Evolutionary conservation across 768 basidiomycete species (phyloP).

Genomic region (Tephrocybe rancida): DNA sequence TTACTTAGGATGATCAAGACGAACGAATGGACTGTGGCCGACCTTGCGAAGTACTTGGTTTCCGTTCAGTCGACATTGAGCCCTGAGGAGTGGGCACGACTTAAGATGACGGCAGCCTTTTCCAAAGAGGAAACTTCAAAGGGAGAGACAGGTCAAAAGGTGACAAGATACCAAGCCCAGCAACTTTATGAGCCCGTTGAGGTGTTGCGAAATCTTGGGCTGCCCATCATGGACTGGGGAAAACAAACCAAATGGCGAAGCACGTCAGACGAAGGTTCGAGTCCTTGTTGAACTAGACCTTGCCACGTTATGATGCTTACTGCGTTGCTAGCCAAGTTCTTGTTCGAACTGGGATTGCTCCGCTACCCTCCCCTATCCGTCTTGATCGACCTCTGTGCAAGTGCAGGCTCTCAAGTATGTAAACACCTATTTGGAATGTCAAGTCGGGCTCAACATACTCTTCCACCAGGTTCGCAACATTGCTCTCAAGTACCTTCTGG

Average conservation of each 20-base stretch:
- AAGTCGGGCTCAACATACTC: not conserved
- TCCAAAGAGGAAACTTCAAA: constrained; percentile 47
- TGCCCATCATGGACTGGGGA: constrained; percentile 92
- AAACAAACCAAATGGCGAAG: constrained; percentile 74
- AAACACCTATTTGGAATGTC: not conserved
- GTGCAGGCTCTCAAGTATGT: constrained; percentile 42
- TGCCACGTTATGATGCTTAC: not conserved
- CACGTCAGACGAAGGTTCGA: constrained; percentile 82
- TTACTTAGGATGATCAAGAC: constrained; percentile 78
- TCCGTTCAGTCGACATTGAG: constrained; percentile 65
- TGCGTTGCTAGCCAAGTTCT: constrained; percentile 65
- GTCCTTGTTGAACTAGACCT: not conserved
- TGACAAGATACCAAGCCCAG: constrained; percentile 57
- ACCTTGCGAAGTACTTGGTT: constrained; percentile 86
- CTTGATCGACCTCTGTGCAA: constrained; percentile 71
- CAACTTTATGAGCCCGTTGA: constrained; percentile 87
- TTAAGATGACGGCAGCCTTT: constrained; percentile 76
- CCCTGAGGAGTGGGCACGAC: constrained; percentile 49
- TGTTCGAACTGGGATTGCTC: constrained; percentile 71
- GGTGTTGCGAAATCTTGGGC: constrained; percentile 65
- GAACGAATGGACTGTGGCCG: constrained; percentile 86
- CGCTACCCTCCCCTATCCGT: constrained; percentile 68
- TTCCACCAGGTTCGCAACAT: constrained; percentile 41
- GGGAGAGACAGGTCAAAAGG: constrained; percentile 31
- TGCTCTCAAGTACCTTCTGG: constrained; percentile 83